These are phyloP conservation scores for Dissophora globulifera DNA, from an alignment of 192 early-diverging fungal genomes.

Conservation along the genomic window DNA sequence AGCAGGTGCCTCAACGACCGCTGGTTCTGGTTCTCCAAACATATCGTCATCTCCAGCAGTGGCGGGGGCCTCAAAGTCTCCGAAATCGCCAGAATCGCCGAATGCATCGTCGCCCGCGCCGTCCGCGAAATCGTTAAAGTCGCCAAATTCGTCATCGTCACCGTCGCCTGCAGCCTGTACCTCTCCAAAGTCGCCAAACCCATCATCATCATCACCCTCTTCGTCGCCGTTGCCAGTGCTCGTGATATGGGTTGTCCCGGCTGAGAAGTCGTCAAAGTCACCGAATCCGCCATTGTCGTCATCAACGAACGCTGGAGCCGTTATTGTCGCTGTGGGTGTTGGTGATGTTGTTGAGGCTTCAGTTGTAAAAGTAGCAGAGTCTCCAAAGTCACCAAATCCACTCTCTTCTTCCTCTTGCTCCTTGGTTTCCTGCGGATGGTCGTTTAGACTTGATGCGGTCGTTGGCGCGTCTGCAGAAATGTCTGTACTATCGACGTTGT, in stretches of 20 bases:
- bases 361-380: too few species aligned
- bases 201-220: constrained; percentile 27
- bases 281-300: constrained; percentile 13
- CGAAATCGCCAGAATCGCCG: constrained; percentile 30
- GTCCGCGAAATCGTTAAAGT: constrained; percentile 47
- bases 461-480: too few species aligned
- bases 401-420: constrained; percentile 2
- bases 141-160: constrained; percentile 36
- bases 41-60: constrained; percentile 9
- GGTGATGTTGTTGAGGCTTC: background rate
- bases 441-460: too few species aligned
- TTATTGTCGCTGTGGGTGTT: background rate
- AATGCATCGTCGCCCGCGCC: too few species aligned
- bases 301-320: background rate
- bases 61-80: constrained; percentile 40
- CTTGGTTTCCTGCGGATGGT: too few species aligned
- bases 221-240: constrained; percentile 1
- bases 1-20: background rate
- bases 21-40: constrained; percentile 15
- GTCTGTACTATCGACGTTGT: too few species aligned
- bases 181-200: constrained; percentile 48
- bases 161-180: constrained; percentile 12
- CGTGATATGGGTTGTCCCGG: constrained; percentile 3
- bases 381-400: constrained; percentile 40
- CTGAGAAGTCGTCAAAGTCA: constrained; percentile 37